Evolutionary conservation across 1,284 basidiomycete genomes (phyloP), one percentile per base, ranked within the genome.

Genomic region (Dichomitus squalens): DNA sequence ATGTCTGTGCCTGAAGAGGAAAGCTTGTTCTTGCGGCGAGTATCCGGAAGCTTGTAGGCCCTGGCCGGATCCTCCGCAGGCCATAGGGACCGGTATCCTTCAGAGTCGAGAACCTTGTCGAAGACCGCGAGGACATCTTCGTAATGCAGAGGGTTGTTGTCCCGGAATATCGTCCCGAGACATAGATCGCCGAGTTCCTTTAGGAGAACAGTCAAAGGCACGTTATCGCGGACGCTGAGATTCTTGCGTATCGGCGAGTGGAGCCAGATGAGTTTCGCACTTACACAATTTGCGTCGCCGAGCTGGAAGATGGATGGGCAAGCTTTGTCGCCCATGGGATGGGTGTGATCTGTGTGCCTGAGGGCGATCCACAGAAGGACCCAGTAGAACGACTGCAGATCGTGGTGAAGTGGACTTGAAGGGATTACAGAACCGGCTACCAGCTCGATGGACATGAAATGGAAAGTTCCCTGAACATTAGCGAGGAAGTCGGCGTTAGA

Each of bases 311-410:
- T 16, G 25, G 27, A 36, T 21, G 47, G 12, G 11, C 21, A 21
- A 5, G 31, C 25, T 14, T 14, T 31, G 8, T 29, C 14, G 7
- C 20, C 34, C 9, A 18, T 23, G 2, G 39, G 20, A 7, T 36
- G 35, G 20, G 23, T 25, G 35, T 53, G 47, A n/a, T 29, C n/a
- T 8, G 50, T 56, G 40, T 59, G 49, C 1, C 48, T 52, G 8
- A 64, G n/a, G 25, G 60, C 27, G 7, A 57, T 34, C 56, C 56
- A 64, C 0, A 64, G 1, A 2, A 60, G 18, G 16, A 64, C 56
- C 61, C 61, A 64, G 51, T 52, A 56, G 53, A 53, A 53, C 1
- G 59, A 52, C 43, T 64, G 54, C 6, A 64, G 54, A n/a, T 64
- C 61, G 51, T 64, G 61, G 9, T 49, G 43, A n/a, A 33, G 18